Base-by-base conservation (phyloP, 352 stramenopile genomes). In the Phytophthora niederhauseri region DNA sequence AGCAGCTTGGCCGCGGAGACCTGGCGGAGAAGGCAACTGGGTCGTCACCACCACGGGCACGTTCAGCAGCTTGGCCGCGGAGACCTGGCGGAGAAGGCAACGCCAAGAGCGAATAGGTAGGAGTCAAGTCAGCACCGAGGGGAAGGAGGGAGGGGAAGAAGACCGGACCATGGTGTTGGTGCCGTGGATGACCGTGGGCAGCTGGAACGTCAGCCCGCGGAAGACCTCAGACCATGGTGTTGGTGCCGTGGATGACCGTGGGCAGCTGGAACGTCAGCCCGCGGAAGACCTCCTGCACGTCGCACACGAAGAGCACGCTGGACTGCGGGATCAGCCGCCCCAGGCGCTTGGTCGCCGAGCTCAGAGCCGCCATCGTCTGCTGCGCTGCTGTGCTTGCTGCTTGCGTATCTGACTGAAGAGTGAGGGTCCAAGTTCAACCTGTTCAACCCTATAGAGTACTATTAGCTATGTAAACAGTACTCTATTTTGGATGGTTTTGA, bases 231-330 rank as follows among this genome's bases (percentile, higher is more conserved):
- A 71, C 78, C 70, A 90, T 76, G 30, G 86, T 88, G 64, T 90
- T 88, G 50, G 89, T 89, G 61, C 85, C 80, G 51, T 84, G 78
- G 55, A 99, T 83, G 51, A 99, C 90, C 2, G 93, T 98, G 49
- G 95, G 91, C 67, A 97, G 85, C 67, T 98, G 87, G 76, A 93
- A 95, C 63, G 98, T 99, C 20, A 97, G 64, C 38, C 90, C 87
- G 55, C 95, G 93, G 78, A 99, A 99, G n/a, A 91, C 71, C 77
- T 99, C 94, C 82, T 99, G 97, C 28, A 99, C 91, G 68, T 99
- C 97, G 69, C 97, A 99, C 19, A 99, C 81, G 19, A 99, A 96
- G 20, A 99, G 85, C 46, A 92, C 75, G 61, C 79, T 94, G 24
- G 87, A 92, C n/a, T 78, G 55, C 50, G 87, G 84, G 63, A 84